phyloP scores from a whole-genome alignment of 1,284 basidiomycete species.

The Fomitopsis palustris region DNA sequence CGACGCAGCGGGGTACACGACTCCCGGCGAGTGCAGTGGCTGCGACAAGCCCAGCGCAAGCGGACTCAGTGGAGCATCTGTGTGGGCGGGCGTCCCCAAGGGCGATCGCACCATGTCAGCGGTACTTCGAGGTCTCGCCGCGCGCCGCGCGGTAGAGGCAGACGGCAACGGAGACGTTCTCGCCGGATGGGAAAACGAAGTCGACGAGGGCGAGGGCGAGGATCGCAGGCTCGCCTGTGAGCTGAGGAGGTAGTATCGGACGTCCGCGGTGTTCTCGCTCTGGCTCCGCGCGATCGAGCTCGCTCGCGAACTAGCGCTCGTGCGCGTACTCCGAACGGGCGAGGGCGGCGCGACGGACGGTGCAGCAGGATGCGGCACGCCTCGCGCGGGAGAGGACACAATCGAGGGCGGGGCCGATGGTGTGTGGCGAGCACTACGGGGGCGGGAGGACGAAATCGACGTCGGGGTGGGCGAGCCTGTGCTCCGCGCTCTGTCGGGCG shows the following conservation, averaged over 20 bases:
- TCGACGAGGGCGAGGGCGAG: neutral
- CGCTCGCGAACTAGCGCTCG: neutral
- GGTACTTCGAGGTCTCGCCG: neutral
- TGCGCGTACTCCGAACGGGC: neutral
- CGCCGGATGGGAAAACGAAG: neutral
- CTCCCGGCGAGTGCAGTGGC: conserved; percentile 7
- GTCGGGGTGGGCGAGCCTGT: neutral
- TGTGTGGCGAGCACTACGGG: neutral
- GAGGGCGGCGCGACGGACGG: neutral
- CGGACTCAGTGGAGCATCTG: neutral
- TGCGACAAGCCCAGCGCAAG: conserved; percentile 4
- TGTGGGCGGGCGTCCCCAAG: neutral
- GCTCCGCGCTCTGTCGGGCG: neutral
- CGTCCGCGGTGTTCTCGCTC: neutral
- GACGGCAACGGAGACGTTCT: neutral
- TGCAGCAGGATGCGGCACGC: neutral
- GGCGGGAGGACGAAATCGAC: neutral
- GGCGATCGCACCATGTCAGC: neutral
- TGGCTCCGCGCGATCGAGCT: neutral
- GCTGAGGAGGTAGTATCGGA: neutral
- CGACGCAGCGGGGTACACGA: conserved; percentile 14
- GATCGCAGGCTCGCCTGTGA: neutral
- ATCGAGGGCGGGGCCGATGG: neutral
- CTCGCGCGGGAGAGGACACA: neutral
- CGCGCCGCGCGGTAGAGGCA: neutral